Conservation (phyloP, 768 basidiomycete species). For the Tephrocybe sp. region DNA sequence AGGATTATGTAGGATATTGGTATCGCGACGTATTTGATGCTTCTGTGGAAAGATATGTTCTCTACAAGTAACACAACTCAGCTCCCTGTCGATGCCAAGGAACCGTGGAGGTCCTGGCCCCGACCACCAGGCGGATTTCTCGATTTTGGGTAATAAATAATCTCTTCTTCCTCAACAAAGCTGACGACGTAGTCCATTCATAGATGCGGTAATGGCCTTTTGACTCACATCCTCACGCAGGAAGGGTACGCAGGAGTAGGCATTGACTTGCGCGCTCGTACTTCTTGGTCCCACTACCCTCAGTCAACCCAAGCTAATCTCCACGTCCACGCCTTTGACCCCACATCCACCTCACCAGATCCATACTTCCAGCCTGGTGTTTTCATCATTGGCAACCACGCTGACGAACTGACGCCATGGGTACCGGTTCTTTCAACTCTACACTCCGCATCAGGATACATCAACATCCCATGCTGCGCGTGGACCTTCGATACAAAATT, state of each 20-base stretch:
- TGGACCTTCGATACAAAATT: constrained; percentile 74
- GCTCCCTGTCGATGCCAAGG: constrained; percentile 15
- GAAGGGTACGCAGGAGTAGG: constrained; percentile 87
- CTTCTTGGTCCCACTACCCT: constrained; percentile 83
- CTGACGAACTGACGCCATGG: constrained; percentile 97
- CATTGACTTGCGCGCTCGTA: constrained; percentile 80
- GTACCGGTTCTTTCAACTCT: constrained; percentile 76
- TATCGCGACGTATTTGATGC: constrained; percentile 89
- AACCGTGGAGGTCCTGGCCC: constrained; percentile 71
- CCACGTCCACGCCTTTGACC: constrained; percentile 70
- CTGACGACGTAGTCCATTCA: background rate
- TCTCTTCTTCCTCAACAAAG: background rate
- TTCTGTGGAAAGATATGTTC: constrained; percentile 84
- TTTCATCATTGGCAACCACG: constrained; percentile 93
- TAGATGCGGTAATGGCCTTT: constrained; percentile 90
- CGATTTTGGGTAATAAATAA: constrained; percentile 67
- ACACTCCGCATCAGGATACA: constrained; percentile 58
- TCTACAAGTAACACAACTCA: constrained; percentile 6
- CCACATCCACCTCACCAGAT: constrained; percentile 30
- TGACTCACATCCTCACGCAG: constrained; percentile 80
- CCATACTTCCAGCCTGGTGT: constrained; percentile 38
- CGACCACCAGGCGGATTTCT: constrained; percentile 83
- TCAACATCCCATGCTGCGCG: constrained; percentile 91
- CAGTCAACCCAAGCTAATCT: constrained; percentile 56
- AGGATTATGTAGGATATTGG: constrained; percentile 74